A percentile compares a stretch with the other conserved stretches of the same genome.
phyloP scores from a whole-genome alignment of 352 stramenopile genomes.

The Phytophthora meadii region DNA sequence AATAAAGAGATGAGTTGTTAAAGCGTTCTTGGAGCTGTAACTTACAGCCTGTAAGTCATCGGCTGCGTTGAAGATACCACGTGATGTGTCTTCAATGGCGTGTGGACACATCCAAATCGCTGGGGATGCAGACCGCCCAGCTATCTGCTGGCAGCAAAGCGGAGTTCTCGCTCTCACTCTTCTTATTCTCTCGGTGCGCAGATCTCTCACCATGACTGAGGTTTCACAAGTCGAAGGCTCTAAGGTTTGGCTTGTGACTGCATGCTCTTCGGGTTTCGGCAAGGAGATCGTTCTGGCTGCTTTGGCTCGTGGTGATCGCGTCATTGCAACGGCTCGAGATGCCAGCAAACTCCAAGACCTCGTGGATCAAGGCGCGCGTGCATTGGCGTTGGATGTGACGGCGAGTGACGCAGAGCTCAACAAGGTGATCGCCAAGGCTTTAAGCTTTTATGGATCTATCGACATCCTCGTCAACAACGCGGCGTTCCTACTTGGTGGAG shows the following conservation, averaged over 20 bases:
- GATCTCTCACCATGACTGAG: conserved; percentile 15
- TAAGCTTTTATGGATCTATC: conserved; percentile 51
- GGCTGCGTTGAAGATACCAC: conserved; percentile 8
- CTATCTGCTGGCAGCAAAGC: conserved; percentile 7
- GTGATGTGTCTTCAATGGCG: conserved; percentile 29
- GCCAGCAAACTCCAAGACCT: conserved; percentile 45
- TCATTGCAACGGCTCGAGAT: conserved; percentile 58
- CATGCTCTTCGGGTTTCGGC: conserved; percentile 58
- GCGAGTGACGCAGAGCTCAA: conserved; percentile 38
- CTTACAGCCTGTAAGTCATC: too few relatives aligned
- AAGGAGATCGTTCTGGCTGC: conserved; percentile 50
- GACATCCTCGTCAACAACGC: conserved; percentile 67
- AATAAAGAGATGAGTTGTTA: conserved; percentile 12
- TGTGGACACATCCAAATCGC: conserved; percentile 19
- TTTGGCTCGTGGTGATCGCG: conserved; percentile 50
- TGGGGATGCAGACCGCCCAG: conserved; percentile 6
- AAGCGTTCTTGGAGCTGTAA: conserved; percentile 1
- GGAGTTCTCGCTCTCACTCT: conserved; percentile 12
- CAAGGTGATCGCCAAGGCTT: conserved; percentile 36
- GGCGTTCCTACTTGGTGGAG: conserved; percentile 48
- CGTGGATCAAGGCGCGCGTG: conserved; percentile 30
- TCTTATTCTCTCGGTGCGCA: conserved; percentile 17
- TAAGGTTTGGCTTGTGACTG: conserved; percentile 66
- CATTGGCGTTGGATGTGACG: conserved; percentile 53
- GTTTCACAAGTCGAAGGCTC: conserved; percentile 13